Evolutionary conservation across 2,329 filamentous ascomycete species (phyloP).

Genomic region (Dactylellina cionopaga): DNA sequence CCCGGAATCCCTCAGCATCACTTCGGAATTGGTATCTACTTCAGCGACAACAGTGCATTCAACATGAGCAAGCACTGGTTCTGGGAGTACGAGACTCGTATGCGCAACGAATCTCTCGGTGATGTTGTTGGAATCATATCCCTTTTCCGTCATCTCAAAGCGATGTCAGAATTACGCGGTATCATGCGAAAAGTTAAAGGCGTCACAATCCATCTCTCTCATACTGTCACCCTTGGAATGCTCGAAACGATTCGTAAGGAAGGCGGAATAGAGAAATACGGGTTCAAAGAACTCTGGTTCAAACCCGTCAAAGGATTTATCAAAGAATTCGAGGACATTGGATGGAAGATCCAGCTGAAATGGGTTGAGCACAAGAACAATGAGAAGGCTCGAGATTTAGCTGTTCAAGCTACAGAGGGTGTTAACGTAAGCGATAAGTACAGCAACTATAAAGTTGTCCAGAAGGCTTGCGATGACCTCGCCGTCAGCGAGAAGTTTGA

Average conservation of each 20-base stretch:
- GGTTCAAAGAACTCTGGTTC: constrained; percentile 31
- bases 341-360: constrained; percentile 25
- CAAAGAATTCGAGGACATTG: constrained; percentile 10
- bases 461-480: constrained; percentile 30
- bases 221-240: constrained; percentile 17
- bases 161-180: constrained; percentile 11
- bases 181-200: constrained; percentile 38
- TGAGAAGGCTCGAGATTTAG: constrained; percentile 11
- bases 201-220: constrained; percentile 24
- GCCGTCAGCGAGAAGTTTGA: constrained; percentile 4
- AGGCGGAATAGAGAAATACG: constrained; percentile 2
- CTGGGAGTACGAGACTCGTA: constrained; percentile 21
- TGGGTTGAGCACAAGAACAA: constrained; percentile 20
- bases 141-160: constrained; percentile 4
- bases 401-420: not conserved
- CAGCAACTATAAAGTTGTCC: not conserved
- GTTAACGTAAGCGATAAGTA: not conserved
- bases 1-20: not conserved
- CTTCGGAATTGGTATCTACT: constrained; percentile 25
- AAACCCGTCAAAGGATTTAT: not conserved
- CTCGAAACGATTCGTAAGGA: constrained; percentile 18
- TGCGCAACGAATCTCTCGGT: constrained; percentile 33
- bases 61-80: constrained; percentile 16
- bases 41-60: constrained; percentile 24
- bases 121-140: constrained; percentile 25